Conservation (phyloP, 208 protist species). For the Kentomonas sorsogonicus region DNA sequence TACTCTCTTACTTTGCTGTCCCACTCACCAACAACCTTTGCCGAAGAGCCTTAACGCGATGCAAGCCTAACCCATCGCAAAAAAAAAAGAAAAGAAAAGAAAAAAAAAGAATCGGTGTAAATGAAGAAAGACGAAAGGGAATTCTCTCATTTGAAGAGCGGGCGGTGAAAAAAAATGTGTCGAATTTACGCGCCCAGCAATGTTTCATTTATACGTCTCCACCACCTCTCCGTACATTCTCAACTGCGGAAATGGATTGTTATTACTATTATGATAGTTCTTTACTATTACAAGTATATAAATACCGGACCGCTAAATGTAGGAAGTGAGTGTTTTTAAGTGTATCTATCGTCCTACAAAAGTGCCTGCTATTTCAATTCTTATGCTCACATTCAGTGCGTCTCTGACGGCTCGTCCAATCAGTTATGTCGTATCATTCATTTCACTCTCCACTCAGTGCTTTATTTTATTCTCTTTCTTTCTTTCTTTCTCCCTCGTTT, state of each 20-base stretch:
- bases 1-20: neutral
- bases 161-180: neutral
- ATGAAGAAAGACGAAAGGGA: neutral
- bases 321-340: neutral
- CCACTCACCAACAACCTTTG: neutral
- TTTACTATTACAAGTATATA: neutral
- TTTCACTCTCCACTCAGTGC: too few species aligned
- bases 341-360: conserved; percentile 1
- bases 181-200: neutral
- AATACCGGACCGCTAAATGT: neutral
- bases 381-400: too few species aligned
- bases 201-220: neutral
- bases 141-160: neutral
- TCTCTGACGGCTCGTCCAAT: too few species aligned
- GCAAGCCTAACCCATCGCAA: neutral
- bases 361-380: too few species aligned
- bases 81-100: conserved; percentile 1
- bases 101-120: neutral
- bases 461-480: conserved; percentile 5
- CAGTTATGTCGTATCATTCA: too few species aligned
- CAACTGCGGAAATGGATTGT: neutral
- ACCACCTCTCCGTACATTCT: neutral
- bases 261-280: neutral
- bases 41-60: neutral
- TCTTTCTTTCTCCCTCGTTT: neutral